Evolutionary conservation across 2,329 filamentous ascomycete genomes (phyloP).

Genomic region (Neonectria magnoliae): DNA sequence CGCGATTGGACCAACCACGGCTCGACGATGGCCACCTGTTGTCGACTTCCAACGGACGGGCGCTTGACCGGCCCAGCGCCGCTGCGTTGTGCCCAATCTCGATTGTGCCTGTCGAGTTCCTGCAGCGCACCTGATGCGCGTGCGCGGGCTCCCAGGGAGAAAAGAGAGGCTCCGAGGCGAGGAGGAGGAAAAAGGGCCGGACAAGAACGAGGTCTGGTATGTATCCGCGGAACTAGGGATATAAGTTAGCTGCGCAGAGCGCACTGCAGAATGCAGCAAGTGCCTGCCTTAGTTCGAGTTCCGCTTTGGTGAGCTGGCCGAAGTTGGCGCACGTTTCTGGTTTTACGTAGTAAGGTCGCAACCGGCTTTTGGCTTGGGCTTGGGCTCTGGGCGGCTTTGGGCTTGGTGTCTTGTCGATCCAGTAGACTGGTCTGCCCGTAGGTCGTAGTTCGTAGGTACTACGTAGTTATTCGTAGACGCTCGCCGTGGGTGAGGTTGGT

Average conservation of each 20-base stretch:
- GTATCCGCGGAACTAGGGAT: background rate
- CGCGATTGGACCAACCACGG: slow-evolving; percentile 36
- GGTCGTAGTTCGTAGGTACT: too few species aligned
- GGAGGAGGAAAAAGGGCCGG: background rate
- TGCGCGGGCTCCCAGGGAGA: background rate
- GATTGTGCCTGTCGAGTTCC: slow-evolving; percentile 39
- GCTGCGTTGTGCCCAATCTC: slow-evolving; percentile 34
- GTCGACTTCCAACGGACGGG: slow-evolving; percentile 19
- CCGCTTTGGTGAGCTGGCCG: slow-evolving; percentile 41
- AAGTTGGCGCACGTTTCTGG: slow-evolving; percentile 29
- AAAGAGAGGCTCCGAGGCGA: background rate
- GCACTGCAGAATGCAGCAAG: slow-evolving; percentile 1
- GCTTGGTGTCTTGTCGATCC: background rate
- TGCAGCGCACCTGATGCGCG: slow-evolving; percentile 30
- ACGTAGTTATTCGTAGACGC: background rate
- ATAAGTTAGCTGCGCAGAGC: background rate
- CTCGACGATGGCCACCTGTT: slow-evolving; percentile 31
- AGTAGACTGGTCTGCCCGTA: too few species aligned
- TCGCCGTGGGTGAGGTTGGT: background rate
- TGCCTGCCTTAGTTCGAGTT: slow-evolving; percentile 12
- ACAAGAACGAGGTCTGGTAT: background rate
- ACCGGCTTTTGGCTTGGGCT: background rate
- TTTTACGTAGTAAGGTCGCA: background rate
- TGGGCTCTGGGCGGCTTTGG: background rate
- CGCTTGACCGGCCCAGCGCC: slow-evolving; percentile 28